phyloP scores from a whole-genome alignment of 768 basidiomycete species.

The Hericium coralloides region DNA sequence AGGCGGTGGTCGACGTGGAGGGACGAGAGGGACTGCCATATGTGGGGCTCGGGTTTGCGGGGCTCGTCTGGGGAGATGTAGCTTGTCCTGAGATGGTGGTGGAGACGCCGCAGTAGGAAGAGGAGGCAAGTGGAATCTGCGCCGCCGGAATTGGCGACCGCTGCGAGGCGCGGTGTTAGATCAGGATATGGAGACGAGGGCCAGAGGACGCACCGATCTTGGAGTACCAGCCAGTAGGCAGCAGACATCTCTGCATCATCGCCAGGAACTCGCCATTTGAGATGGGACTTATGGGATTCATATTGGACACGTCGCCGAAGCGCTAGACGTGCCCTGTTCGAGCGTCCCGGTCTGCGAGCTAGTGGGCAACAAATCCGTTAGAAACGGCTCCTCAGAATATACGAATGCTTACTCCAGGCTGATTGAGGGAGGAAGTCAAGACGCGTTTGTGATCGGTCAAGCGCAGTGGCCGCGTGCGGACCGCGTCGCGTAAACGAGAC shows the following conservation, averaged over 20 bases:
- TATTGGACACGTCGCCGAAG: background rate
- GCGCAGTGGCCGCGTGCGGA: too few relatives aligned
- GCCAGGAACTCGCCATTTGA: constrained; percentile 35
- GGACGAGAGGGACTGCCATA: constrained; percentile 32
- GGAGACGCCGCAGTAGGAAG: constrained; percentile 42
- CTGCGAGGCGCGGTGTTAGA: constrained; percentile 26
- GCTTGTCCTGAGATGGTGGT: constrained; percentile 10
- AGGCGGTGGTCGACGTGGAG: constrained; percentile 65
- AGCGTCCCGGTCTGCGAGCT: too few relatives aligned
- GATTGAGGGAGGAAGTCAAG: too few relatives aligned
- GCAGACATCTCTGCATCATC: constrained; percentile 36
- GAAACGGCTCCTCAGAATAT: too few relatives aligned
- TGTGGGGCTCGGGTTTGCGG: background rate
- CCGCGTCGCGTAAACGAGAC: too few relatives aligned
- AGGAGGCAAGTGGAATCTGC: constrained; percentile 77
- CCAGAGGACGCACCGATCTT: constrained; percentile 32
- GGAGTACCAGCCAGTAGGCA: constrained; percentile 40
- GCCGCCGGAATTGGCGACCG: constrained; percentile 73
- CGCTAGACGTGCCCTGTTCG: too few relatives aligned
- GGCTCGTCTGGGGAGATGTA: constrained; percentile 12
- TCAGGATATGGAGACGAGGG: background rate
- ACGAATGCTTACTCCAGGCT: too few relatives aligned
- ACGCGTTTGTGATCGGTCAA: too few relatives aligned
- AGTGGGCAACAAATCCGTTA: too few relatives aligned
- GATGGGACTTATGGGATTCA: constrained; percentile 4